Base-by-base conservation (phyloP, 2,329 filamentous ascomycete genomes). In the Cladosporium austrohemisphaericum region DNA sequence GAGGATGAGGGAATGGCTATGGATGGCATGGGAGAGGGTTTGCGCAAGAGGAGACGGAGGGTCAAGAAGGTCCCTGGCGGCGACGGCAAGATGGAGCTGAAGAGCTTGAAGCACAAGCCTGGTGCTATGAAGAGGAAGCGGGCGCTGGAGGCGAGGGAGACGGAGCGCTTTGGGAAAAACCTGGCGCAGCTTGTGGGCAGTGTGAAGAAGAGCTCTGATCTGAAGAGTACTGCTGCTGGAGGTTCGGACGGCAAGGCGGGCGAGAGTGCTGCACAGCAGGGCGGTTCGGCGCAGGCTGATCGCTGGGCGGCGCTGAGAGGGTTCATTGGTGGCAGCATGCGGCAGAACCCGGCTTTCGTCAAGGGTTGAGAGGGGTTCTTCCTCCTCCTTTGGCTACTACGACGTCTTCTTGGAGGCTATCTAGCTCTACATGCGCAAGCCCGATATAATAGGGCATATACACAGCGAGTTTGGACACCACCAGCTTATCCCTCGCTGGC, bases 301-400 rank as follows among this genome's bases (percentile, higher is more conserved):
- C 75, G 86, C 49, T 96, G 89, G 86, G 86, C 86, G 23, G 88
- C 89, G 13, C 66, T 97, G 67, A 81, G 91, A 60, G 83, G 76
- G 8, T 94, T 92, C 64, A 94, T 96, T 44, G 85, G 87, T 1
- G 78, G 84, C 33, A 96, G 88, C 1, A 88, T 95, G 83, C 88
- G 95, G 71, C 86, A 88, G 68, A 92, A 92, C 59, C 81, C 85
- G 11, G 87, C 85, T 3, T 95, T 95, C 43, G 54, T 47, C 44
- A 56, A 52, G 41, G 43, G 37, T 9, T 59, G 57, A 59, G 9
- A n/a, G n/a, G n/a, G n/a, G 26, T n/a, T 14, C 22, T 26, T 5
- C 10, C 22, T 4, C 10, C 11, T 9, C 5, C 5, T 36, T 20
- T 11, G 9, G n/a, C n/a, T n/a, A n/a, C n/a, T n/a, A n/a, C n/a